phyloP scores from a whole-genome alignment of 495 filamentous ascomycete genomes.

The Lophiotrema nucula region DNA sequence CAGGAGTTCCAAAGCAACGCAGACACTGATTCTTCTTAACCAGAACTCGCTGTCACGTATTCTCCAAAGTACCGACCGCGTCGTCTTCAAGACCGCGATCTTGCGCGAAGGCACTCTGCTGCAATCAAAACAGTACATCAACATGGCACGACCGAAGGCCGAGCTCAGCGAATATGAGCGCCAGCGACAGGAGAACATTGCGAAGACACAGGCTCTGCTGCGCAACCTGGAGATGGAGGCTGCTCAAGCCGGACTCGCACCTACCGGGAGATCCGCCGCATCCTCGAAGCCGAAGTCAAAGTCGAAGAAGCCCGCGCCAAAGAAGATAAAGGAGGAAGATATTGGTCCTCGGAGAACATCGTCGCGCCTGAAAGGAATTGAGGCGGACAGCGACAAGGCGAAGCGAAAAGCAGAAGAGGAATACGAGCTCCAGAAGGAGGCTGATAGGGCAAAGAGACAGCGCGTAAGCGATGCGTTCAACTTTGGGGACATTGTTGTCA shows the following conservation, averaged over 20 bases:
- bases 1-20: no score
- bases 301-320: constrained; percentile 52
- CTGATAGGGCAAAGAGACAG: constrained; percentile 66
- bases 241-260: constrained; percentile 56
- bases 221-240: constrained; percentile 47
- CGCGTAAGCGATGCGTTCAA: constrained; percentile 70
- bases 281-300: constrained; percentile 39
- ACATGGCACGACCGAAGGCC: constrained; percentile 35
- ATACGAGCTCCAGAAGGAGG: constrained; percentile 57
- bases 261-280: constrained; percentile 39
- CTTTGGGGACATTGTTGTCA: constrained; percentile 74
- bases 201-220: constrained; percentile 68
- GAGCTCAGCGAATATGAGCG: constrained; percentile 66
- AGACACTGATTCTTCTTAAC: no score
- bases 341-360: constrained; percentile 60
- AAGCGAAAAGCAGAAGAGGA: constrained; percentile 82
- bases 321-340: constrained; percentile 50
- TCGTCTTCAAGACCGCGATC: no score
- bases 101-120: no score
- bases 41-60: no score
- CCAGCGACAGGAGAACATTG: constrained; percentile 69
- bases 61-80: no score
- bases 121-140: no score
- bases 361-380: constrained; percentile 63
- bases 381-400: constrained; percentile 67